phyloP scores from a whole-genome alignment of 1,139 yeast species.

The Lodderomyces pseudojiufengensis region DNA sequence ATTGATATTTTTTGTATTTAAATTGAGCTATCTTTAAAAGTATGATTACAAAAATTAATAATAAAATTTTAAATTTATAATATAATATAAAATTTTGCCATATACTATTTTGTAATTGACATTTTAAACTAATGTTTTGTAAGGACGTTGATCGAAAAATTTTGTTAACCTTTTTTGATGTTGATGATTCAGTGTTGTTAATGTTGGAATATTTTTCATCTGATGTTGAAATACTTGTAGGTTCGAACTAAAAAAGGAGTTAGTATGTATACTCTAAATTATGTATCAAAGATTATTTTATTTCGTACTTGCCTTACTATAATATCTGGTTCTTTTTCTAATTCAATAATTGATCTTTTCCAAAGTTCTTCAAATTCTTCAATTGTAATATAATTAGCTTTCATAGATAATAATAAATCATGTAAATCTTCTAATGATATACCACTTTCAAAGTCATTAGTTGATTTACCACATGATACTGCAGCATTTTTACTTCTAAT shows the following conservation, averaged over 20 bases:
- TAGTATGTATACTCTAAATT: conserved; percentile 17
- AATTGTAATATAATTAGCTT: conserved; percentile 56
- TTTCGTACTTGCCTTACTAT: conserved; percentile 66
- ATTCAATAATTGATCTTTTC: conserved; percentile 60
- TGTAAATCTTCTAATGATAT: conserved; percentile 53
- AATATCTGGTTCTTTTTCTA: conserved; percentile 71
- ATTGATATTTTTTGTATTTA: conserved; percentile 30
- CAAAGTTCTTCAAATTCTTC: conserved; percentile 82
- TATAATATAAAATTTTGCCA: conserved; percentile 41
- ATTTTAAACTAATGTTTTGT: conserved; percentile 58
- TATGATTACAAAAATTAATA: conserved; percentile 26
- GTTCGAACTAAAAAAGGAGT: conserved; percentile 27
- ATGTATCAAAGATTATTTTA: conserved; percentile 4
- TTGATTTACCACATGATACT: conserved; percentile 58
- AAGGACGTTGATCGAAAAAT: conserved; percentile 72
- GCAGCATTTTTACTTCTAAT: conserved; percentile 69
- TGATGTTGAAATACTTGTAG: conserved; percentile 24
- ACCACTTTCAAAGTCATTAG: conserved; percentile 49
- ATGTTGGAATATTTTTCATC: conserved; percentile 17
- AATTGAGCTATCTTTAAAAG: conserved; percentile 26
- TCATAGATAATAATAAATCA: conserved; percentile 53
- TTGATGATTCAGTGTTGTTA: conserved; percentile 31
- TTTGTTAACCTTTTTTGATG: conserved; percentile 33
- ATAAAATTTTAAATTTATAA: conserved; percentile 27
- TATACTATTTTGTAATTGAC: conserved; percentile 56